Evolutionary conservation across 2,329 filamentous ascomycete species (phyloP).

Genomic region (Claviceps arundinis): DNA sequence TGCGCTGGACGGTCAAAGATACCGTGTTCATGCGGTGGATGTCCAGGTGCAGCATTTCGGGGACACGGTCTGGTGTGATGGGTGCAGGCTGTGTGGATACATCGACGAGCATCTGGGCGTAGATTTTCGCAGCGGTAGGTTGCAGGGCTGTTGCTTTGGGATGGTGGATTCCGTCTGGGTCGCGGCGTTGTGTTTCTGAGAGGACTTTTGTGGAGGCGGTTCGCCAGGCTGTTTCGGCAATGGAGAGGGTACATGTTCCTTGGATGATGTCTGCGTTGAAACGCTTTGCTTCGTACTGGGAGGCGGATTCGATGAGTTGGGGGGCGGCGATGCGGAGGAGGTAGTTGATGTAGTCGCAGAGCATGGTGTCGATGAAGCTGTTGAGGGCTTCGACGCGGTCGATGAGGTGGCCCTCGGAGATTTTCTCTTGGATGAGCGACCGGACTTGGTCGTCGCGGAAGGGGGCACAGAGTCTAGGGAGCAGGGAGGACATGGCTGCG

Average conservation of each 20-base stretch:
- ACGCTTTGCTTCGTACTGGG: slow-evolving; percentile 59
- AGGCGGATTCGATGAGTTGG: slow-evolving; percentile 55
- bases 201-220: slow-evolving; percentile 50
- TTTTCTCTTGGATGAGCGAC: slow-evolving; percentile 48
- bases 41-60: slow-evolving; percentile 64
- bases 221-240: slow-evolving; percentile 54
- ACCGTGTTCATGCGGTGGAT: slow-evolving; percentile 40
- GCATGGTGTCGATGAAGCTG: slow-evolving; percentile 62
- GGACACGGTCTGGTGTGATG: slow-evolving; percentile 40
- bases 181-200: slow-evolving; percentile 52
- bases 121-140: slow-evolving; percentile 56
- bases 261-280: slow-evolving; percentile 53
- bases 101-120: slow-evolving; percentile 63
- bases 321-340: slow-evolving; percentile 60
- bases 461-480: slow-evolving; percentile 70
- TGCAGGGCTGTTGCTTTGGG: slow-evolving; percentile 33
- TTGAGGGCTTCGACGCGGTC: slow-evolving; percentile 64
- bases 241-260: slow-evolving; percentile 38
- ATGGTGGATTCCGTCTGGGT: slow-evolving; percentile 54
- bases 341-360: slow-evolving; percentile 74
- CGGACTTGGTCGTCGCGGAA: slow-evolving; percentile 68
- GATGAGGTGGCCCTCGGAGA: slow-evolving; percentile 50
- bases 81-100: slow-evolving; percentile 55
- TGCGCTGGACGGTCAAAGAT: slow-evolving; percentile 31
- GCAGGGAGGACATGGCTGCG: slow-evolving; percentile 56